Percentiles rank a stretch among this genome's conserved stretches.
phyloP scores from a whole-genome alignment of 2,329 filamentous ascomycete species.

The Fusarium transvaalense region DNA sequence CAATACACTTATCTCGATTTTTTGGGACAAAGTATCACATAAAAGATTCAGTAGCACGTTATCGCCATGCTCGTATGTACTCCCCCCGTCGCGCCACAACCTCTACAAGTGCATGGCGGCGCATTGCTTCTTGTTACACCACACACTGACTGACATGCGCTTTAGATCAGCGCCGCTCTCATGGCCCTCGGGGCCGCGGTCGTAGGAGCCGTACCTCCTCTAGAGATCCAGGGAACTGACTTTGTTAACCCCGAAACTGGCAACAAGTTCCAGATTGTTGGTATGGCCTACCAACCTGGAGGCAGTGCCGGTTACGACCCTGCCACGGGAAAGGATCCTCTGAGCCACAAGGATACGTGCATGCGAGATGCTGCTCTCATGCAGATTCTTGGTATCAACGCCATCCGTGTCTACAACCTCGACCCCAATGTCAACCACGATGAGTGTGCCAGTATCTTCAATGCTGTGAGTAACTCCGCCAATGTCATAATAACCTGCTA shows the following conservation, averaged over 20 bases:
- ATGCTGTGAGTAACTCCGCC: slow-evolving; percentile 58
- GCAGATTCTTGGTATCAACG: slow-evolving; percentile 74
- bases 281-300: slow-evolving; percentile 77
- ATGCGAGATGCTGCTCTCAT: slow-evolving; percentile 74
- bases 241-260: slow-evolving; percentile 71
- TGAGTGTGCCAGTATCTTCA: slow-evolving; percentile 75
- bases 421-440: slow-evolving; percentile 75
- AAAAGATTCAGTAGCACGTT: slow-evolving; percentile 16
- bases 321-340: slow-evolving; percentile 65
- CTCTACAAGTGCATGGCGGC: neutral
- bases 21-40: slow-evolving; percentile 19
- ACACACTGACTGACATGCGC: slow-evolving; percentile 35
- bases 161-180: slow-evolving; percentile 59
- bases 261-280: slow-evolving; percentile 74
- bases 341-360: slow-evolving; percentile 70
- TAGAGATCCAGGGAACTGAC: slow-evolving; percentile 68
- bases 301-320: slow-evolving; percentile 73
- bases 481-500: neutral
- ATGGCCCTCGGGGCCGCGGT: slow-evolving; percentile 66
- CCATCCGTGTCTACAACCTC: slow-evolving; percentile 78
- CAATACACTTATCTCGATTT: slow-evolving; percentile 19
- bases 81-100: neutral
- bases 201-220: slow-evolving; percentile 67
- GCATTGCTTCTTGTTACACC: neutral
- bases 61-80: slow-evolving; percentile 47